A percentile compares a stretch with the other conserved stretches of the same genome.
Conservation (phyloP, 2,329 filamentous ascomycete genomes). For the Gyromitra esculenta region DNA sequence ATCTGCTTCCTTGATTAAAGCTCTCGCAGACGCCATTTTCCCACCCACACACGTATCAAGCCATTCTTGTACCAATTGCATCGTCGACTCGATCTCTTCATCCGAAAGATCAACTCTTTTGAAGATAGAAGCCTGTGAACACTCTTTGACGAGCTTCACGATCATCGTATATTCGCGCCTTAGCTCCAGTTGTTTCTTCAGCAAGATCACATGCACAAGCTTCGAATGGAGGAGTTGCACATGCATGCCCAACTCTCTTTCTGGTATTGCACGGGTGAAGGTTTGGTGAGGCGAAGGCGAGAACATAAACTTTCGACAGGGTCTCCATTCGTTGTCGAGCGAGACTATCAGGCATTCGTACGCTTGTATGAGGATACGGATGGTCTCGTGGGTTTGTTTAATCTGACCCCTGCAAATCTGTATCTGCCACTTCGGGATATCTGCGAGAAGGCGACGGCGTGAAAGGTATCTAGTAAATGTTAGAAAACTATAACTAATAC, state of each 20-base stretch:
- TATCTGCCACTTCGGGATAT: not conserved
- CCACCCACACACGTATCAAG: not conserved
- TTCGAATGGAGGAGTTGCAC: conserved; percentile 9
- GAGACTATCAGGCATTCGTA: not conserved
- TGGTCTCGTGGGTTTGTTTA: not conserved
- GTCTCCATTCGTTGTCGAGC: not conserved
- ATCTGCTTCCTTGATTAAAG: conserved; percentile 3
- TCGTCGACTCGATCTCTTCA: not conserved
- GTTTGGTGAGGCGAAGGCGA: too few relatives aligned
- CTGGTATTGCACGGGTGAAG: not conserved
- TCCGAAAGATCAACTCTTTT: not conserved
- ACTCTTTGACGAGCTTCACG: not conserved
- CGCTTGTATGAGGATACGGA: not conserved
- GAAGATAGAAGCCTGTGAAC: not conserved
- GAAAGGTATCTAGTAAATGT: not conserved
- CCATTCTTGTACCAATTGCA: conserved; percentile 6
- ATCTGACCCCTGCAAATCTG: not conserved
- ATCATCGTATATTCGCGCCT: not conserved
- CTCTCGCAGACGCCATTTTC: not conserved
- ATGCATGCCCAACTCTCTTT: not conserved
- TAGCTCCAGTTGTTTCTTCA: not conserved
- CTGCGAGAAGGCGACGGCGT: not conserved
- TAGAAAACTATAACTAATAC: not conserved
- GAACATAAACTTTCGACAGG: not conserved
- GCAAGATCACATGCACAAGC: not conserved